Base-by-base conservation (phyloP, 2,329 filamentous ascomycete genomes). In the Piedraia hortae region DNA sequence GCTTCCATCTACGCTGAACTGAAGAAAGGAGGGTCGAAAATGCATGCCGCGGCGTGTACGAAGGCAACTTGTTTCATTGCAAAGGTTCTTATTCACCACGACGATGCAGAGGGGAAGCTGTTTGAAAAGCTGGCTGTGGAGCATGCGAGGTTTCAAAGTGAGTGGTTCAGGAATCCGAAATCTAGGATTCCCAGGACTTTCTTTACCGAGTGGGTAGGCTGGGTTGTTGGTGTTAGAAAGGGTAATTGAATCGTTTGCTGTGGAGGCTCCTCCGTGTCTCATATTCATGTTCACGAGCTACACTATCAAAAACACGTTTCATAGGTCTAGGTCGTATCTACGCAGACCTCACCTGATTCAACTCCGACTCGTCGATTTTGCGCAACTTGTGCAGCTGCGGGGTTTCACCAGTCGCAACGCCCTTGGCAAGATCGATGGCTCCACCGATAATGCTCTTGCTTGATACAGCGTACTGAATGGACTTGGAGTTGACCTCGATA, bases 381-480 rank as follows among this genome's bases (percentile, higher is more conserved):
- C 75, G 58, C 37, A 89, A 42, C 42, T 67, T 74, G 42, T 80
- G 85, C 19, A 80, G 61, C 5, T 52, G 48, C 1, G 77, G 67
- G 1, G 65, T 51, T 40, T 70, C 61, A 4, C 77, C 75, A 1
- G 64, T 75, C 2, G 75, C 48, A 0, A 66, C 53, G 4, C 74
- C 73, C 49, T 78, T 73, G 0, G 71, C 72, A 16, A 82, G 50
- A 41, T 88, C 71, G 6, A 66, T 53, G 2, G 60, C 56, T 11
- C 64, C 66, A 27, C 54, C 51, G 24, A 39, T 35, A 12, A 27
- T 28, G 13, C 32, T 37, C 14, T 28, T 25, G 12, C 54, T 53
- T 12, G 25, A 17, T 17, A 74, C 44, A 4, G 69, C 59, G 38
- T 85, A 85, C 3, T 72, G 74, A 2, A 63, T 67, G 1, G 71